Evolutionary conservation across 768 basidiomycete genomes (phyloP).

Genomic region (Amanita molliuscula): DNA sequence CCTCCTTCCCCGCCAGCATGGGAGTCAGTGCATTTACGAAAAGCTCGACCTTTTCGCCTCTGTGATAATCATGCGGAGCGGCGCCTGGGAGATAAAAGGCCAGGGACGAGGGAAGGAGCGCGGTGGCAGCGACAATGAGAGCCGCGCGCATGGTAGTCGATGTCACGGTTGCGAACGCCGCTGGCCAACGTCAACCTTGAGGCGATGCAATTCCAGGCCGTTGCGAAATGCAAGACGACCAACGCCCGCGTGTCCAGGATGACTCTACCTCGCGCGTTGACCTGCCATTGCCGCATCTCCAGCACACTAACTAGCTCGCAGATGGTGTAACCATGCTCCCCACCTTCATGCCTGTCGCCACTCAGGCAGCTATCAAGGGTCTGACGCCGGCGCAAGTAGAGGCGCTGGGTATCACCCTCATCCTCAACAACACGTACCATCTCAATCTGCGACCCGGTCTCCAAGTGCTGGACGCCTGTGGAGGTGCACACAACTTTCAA

Average conservation of each 20-base stretch:
- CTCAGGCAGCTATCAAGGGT: constrained; percentile 88
- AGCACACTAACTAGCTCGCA: constrained; percentile 15
- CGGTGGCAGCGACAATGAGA: constrained; percentile 11
- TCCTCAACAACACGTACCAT: constrained; percentile 88
- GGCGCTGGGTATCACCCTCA: constrained; percentile 69
- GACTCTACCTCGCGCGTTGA: constrained; percentile 62
- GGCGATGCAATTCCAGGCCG: constrained; percentile 71
- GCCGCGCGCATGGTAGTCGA: constrained; percentile 15
- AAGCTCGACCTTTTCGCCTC: constrained; percentile 66
- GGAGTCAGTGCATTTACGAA: constrained; percentile 88
- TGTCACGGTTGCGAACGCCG: background rate
- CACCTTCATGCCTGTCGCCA: constrained; percentile 92
- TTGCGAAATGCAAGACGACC: constrained; percentile 76
- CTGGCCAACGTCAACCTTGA: constrained; percentile 4
- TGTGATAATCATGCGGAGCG: constrained; percentile 73
- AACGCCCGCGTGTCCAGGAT: constrained; percentile 78
- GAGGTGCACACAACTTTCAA: constrained; percentile 86
- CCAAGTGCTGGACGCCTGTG: constrained; percentile 58
- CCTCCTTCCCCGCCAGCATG: constrained; percentile 56
- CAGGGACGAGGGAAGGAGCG: constrained; percentile 17
- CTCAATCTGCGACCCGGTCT: constrained; percentile 80
- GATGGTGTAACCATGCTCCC: constrained; percentile 79
- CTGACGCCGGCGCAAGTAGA: constrained; percentile 82
- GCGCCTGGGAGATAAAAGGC: constrained; percentile 93
- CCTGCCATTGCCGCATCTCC: constrained; percentile 5